Conservation (phyloP, 2,329 filamentous ascomycete genomes). For the Aspergillus transmontanensis region DNA sequence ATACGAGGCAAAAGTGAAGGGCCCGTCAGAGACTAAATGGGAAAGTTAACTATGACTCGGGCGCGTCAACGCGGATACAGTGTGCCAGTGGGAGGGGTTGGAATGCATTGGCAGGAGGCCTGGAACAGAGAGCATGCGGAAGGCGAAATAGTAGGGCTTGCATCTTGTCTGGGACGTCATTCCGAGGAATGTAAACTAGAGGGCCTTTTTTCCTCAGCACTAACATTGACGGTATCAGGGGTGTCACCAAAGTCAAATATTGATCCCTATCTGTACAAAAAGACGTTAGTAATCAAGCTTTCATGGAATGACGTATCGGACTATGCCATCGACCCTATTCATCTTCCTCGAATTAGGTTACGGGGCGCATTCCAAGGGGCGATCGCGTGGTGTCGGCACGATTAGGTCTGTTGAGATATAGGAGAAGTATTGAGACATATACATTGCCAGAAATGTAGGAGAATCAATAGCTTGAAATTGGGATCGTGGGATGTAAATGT, state of each 20-base stretch:
- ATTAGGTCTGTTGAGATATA: not conserved
- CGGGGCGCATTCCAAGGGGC: not conserved
- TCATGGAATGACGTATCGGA: not conserved
- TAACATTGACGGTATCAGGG: slow-evolving; percentile 1
- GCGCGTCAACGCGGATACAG: slow-evolving; percentile 24
- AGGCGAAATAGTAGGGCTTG: not conserved
- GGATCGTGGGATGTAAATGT: slow-evolving; percentile 5
- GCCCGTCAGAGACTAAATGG: slow-evolving; percentile 10
- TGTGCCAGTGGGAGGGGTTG: slow-evolving; percentile 14
- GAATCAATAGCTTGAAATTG: not conserved
- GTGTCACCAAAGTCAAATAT: not conserved
- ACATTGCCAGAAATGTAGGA: slow-evolving; percentile 14
- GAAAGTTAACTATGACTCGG: slow-evolving; percentile 10
- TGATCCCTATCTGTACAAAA: not conserved
- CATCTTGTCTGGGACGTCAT: slow-evolving; percentile 6
- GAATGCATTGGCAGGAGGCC: slow-evolving; percentile 21
- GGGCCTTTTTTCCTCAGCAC: not conserved
- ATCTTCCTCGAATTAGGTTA: slow-evolving; percentile 6
- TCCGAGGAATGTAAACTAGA: slow-evolving; percentile 8
- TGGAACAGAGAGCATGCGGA: not conserved
- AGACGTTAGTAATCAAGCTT: not conserved
- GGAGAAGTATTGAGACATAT: slow-evolving; percentile 2
- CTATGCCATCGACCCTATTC: not conserved
- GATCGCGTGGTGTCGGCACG: not conserved
- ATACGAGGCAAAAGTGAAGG: slow-evolving; percentile 1